These are phyloP conservation scores for Rhizopogon vinicolor DNA, from an alignment of 768 basidiomycete species.

Conservation along the genomic window DNA sequence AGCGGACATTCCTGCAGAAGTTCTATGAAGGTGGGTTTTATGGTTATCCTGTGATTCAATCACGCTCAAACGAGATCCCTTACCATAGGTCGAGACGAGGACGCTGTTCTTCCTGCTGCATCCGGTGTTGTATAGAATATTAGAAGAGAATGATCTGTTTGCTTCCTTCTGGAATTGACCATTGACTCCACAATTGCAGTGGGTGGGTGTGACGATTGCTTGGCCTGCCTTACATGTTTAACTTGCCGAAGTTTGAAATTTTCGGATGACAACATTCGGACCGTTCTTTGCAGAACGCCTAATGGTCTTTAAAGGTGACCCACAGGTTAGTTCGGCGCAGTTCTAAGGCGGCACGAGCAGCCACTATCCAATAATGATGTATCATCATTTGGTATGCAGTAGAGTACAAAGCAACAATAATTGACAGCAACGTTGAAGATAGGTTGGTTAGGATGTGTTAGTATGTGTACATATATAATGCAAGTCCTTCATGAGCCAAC, in stretches of 20 bases:
- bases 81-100: constrained; percentile 66
- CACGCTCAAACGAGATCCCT: background rate
- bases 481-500: background rate
- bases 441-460: background rate
- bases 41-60: background rate
- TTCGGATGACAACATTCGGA: background rate
- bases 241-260: background rate
- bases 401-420: background rate
- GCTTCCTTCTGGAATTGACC: background rate
- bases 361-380: background rate
- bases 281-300: background rate
- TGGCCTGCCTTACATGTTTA: background rate
- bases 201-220: no score
- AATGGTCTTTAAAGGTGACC: background rate
- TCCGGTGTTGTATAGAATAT: constrained; percentile 31
- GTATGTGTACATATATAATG: background rate
- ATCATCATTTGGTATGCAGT: background rate
- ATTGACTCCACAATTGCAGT: no score
- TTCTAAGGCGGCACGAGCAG: background rate
- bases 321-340: no score
- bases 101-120: constrained; percentile 66
- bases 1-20: constrained; percentile 71
- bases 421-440: background rate
- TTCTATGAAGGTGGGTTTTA: constrained; percentile 70
- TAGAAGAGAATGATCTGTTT: background rate